These are phyloP conservation scores for Sisymbrium altissimum DNA, from an alignment of 345 rosid species.

Conservation along the genomic window DNA sequence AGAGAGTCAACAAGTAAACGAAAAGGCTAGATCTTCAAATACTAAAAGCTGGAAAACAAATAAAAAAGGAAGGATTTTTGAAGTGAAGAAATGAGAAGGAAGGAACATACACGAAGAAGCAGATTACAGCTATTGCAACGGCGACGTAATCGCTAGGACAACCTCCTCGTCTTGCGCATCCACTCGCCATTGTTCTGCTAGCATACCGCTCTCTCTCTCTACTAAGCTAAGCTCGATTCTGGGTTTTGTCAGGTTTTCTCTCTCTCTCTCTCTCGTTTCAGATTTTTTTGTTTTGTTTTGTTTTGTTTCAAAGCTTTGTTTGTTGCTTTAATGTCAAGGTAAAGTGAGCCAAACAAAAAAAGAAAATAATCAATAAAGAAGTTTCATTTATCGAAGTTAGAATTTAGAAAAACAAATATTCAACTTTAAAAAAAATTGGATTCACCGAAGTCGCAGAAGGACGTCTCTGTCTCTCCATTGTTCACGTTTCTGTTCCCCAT, in stretches of 20 bases:
- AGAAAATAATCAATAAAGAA: constrained; percentile 1
- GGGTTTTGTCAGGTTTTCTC: constrained; percentile 4
- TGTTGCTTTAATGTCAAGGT: constrained; percentile 42
- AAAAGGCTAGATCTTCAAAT: constrained; percentile 24
- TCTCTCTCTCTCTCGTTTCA: not conserved
- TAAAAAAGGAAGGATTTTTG: not conserved
- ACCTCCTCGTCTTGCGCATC: constrained; percentile 66
- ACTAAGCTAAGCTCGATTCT: constrained; percentile 8
- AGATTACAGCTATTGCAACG: constrained; percentile 49
- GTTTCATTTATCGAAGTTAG: constrained; percentile 5
- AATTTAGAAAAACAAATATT: not conserved
- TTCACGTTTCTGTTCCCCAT: constrained; percentile 17
- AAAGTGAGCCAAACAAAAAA: constrained; percentile 13
- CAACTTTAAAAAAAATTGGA: not conserved
- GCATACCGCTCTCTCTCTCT: constrained; percentile 9
- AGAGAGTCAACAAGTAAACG: constrained; percentile 6
- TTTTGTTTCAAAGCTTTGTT: not conserved
- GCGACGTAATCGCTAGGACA: constrained; percentile 86
- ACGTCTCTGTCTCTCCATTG: constrained; percentile 19
- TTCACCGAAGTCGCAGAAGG: not conserved
- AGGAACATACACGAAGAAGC: constrained; percentile 53
- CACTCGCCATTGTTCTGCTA: constrained; percentile 38
- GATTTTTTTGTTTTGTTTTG: not conserved
- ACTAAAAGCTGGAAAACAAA: not conserved
- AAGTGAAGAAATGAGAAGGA: not conserved